Evolutionary conservation across 163 green algal genomes (phyloP), one percentile per base, ranked within the genome.

Genomic region (Volvox carteri): DNA sequence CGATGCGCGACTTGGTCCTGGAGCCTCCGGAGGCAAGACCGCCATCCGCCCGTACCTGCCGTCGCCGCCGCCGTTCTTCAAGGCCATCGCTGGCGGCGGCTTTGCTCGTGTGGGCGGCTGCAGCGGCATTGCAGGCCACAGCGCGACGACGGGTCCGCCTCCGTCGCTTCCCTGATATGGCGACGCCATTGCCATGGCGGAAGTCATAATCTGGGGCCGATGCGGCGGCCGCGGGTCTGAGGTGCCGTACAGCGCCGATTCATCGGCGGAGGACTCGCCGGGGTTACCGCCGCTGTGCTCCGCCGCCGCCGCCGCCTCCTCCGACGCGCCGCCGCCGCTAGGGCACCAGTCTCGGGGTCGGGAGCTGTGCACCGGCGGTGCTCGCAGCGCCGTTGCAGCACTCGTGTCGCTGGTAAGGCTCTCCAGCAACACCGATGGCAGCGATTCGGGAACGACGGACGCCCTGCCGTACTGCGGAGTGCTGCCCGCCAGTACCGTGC

Each of bases 51-150:
- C 25, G 33, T 12, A 14, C 2, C 23, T 41, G 37, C 21, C 19
- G 37, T 54, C 70, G 41, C 39, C 16, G 73, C 73, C 73, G 44
- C 73, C 46, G 44, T 28, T 44, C 39, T 1, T 44, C 30, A 48
- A 37, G 1, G 78, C 56, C 48, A 18, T 4, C n/a, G 16, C 9
- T 8, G n/a, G 11, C 75, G 54, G n/a, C 41, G 30, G 48, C 77
- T 39, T 73, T 18, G 65, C 19, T 2, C 81, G 81, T 9, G 65
- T 73, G 2, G 81, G 81, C 48, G 65, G 81, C n/a, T 79, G 81
- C 30, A 87, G 67, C 11, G 81, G 81, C 44, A 80, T 41, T 35
- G 48, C 67, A 3, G 81, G 81, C 81, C 81, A 87, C 12, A 73
- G 81, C 21, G 67, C 33, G 35, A 28, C 30, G 46, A 19, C 67